These are phyloP conservation scores for Pezizomycotina sp. DNA, from an alignment of 2,329 filamentous ascomycete genomes.

Conservation along the genomic window DNA sequence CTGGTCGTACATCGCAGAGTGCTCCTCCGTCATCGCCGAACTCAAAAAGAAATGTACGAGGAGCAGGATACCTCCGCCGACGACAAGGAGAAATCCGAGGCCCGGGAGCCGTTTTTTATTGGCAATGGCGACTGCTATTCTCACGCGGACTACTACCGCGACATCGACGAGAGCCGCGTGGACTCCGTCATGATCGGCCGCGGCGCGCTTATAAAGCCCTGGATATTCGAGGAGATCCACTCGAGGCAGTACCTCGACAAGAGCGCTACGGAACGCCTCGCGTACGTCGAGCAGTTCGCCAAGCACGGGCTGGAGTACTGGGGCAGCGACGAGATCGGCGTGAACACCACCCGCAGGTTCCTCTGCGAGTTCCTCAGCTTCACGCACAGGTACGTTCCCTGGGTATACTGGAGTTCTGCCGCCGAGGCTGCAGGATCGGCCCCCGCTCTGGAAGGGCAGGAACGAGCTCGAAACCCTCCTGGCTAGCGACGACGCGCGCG, in stretches of 20 bases:
- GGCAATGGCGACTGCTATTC: conserved; percentile 96
- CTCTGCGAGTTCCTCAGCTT: conserved; percentile 94
- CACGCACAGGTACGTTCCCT: conserved; percentile 71
- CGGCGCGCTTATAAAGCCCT: conserved; percentile 90
- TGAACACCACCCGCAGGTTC: conserved; percentile 82
- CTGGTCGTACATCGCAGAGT: conserved; percentile 87
- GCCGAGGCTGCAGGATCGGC: conserved; percentile 73
- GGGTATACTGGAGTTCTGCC: conserved; percentile 78
- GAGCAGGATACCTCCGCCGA: conserved; percentile 57
- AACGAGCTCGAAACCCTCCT: conserved; percentile 90
- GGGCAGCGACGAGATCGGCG: conserved; percentile 87
- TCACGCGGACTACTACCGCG: conserved; percentile 67
- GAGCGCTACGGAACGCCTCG: conserved; percentile 67
- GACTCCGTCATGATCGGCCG: conserved; percentile 97
- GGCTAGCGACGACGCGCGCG: conserved; percentile 77
- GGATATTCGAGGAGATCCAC: conserved; percentile 94
- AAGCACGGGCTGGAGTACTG: conserved; percentile 83
- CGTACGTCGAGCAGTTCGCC: conserved; percentile 74
- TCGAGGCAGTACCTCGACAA: conserved; percentile 91
- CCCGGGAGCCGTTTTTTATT: conserved; percentile 49
- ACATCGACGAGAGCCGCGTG: conserved; percentile 60
- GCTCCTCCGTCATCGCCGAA: conserved; percentile 63
- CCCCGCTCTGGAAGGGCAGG: conserved; percentile 65
- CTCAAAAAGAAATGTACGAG: conserved; percentile 54
- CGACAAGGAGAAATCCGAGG: conserved; percentile 39